Percentiles rank a stretch among this genome's conserved stretches.
Conservation (phyloP, 257 asterid species). For the Dorcoceras hygrometricum region DNA sequence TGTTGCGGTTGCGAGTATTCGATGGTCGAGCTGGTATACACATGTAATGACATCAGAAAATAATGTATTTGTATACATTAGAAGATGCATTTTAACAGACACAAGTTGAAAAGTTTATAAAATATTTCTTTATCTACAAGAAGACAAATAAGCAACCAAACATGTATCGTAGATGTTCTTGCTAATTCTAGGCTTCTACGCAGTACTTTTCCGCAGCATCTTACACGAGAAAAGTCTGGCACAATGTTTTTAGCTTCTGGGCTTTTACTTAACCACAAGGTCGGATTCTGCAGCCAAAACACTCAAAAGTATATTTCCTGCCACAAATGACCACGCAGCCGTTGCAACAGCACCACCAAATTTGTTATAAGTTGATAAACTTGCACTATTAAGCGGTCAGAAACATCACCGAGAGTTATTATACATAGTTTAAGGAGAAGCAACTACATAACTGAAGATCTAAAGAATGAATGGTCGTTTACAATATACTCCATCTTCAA, state of each 20-base stretch:
- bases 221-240: neutral
- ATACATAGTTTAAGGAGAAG: neutral
- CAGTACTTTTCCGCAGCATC: neutral
- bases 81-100: neutral
- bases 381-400: neutral
- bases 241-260: neutral
- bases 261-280: neutral
- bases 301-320: neutral
- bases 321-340: too few species aligned
- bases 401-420: neutral
- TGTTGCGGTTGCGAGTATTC: constrained; percentile 89
- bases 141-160: neutral
- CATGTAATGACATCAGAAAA: constrained; percentile 18
- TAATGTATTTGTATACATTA: constrained; percentile 16
- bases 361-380: neutral
- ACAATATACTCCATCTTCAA: neutral
- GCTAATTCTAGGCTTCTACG: neutral
- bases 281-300: neutral
- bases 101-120: neutral
- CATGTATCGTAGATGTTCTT: neutral
- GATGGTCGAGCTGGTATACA: constrained; percentile 71
- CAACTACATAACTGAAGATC: neutral
- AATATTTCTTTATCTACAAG: neutral
- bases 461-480: neutral
- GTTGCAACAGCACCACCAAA: neutral